Conservation (phyloP, 2,329 filamentous ascomycete genomes). For the Aspergillus pseudoterreus region DNA sequence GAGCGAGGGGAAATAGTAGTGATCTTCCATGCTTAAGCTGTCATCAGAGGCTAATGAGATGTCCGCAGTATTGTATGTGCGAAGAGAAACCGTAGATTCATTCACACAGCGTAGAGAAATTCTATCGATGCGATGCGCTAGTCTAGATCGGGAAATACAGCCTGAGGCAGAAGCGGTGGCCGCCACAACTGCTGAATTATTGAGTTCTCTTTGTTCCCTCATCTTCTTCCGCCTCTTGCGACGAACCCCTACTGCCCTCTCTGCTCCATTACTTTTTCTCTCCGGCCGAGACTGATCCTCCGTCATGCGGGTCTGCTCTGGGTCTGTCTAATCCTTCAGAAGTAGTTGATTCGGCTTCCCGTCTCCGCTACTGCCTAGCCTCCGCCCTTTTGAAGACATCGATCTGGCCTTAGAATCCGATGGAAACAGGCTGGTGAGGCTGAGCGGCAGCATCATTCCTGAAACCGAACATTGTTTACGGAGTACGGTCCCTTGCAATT, state of each 20-base stretch:
- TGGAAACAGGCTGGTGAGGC: conserved; percentile 21
- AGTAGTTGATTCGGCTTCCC: not conserved
- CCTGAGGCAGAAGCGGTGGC: not conserved
- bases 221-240: too few species aligned
- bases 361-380: conserved; percentile 8
- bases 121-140: too few species aligned
- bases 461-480: conserved; percentile 16
- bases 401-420: conserved; percentile 27
- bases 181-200: not conserved
- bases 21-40: too few species aligned
- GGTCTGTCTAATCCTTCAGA: not conserved
- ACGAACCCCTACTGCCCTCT: not conserved
- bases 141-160: not conserved
- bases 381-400: conserved; percentile 26
- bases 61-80: too few species aligned
- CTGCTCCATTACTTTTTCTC: not conserved
- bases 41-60: too few species aligned
- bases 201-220: too few species aligned
- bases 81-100: too few species aligned
- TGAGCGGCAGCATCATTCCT: conserved; percentile 2
- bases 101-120: too few species aligned
- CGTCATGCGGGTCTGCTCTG: not conserved
- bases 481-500: not conserved
- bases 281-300: not conserved
- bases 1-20: too few species aligned